Conservation (phyloP, 2,329 filamentous ascomycete species). For the Scedosporium dehoogii region DNA sequence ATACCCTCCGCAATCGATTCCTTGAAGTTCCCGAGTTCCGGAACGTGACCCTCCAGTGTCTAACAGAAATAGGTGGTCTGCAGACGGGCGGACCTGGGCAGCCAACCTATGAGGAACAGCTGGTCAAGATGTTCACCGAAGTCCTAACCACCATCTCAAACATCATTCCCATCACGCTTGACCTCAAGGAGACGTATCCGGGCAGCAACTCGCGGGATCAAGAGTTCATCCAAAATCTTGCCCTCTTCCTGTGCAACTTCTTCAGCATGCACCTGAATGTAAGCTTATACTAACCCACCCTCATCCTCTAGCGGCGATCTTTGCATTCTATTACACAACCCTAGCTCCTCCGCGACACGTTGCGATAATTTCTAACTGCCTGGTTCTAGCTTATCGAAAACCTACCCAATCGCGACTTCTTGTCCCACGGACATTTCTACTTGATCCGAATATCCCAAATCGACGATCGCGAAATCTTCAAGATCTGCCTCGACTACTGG, state of each 20-base stretch:
- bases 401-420: slow-evolving; percentile 86
- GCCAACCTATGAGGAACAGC: slow-evolving; percentile 80
- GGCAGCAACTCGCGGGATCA: slow-evolving; percentile 89
- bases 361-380: not conserved
- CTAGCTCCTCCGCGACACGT: not conserved
- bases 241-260: slow-evolving; percentile 93
- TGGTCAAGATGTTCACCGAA: slow-evolving; percentile 97
- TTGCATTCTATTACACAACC: slow-evolving; percentile 3
- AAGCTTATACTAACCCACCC: slow-evolving; percentile 18
- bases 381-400: slow-evolving; percentile 72
- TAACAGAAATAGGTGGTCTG: slow-evolving; percentile 93
- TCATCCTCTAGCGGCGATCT: not conserved
- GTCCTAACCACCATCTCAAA: slow-evolving; percentile 85
- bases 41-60: slow-evolving; percentile 90
- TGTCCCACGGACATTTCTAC: slow-evolving; percentile 95
- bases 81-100: slow-evolving; percentile 66
- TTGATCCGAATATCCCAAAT: slow-evolving; percentile 97
- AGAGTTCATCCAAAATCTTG: slow-evolving; percentile 94
- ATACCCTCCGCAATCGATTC: slow-evolving; percentile 86
- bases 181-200: slow-evolving; percentile 84
- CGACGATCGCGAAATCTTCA: slow-evolving; percentile 97
- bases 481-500: slow-evolving; percentile 99
- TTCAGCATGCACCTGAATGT: slow-evolving; percentile 87
- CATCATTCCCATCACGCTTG: slow-evolving; percentile 83
- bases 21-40: slow-evolving; percentile 90